These are phyloP conservation scores for Rosa lucieae DNA, from an alignment of 306 rosid species.

Conservation along the genomic window DNA sequence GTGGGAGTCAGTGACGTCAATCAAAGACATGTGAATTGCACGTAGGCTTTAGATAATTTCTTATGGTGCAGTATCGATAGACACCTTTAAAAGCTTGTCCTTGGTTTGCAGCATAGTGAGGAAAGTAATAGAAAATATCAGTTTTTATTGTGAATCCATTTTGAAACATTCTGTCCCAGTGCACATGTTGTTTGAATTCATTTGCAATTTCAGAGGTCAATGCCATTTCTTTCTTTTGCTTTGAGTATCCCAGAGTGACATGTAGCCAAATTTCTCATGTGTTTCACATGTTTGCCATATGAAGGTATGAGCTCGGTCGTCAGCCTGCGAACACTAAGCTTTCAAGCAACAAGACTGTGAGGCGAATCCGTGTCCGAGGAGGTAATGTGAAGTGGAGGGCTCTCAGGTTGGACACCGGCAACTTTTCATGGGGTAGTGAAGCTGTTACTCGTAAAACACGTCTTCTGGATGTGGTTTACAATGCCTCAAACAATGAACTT, in stretches of 20 bases:
- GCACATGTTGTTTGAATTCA: not conserved
- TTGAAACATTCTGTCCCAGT: not conserved
- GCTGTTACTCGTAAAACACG: slow-evolving; percentile 44
- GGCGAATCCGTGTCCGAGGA: slow-evolving; percentile 44
- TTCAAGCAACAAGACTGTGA: slow-evolving; percentile 48
- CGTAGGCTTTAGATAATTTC: too few relatives aligned
- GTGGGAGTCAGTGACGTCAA: not conserved
- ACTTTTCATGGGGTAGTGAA: slow-evolving; percentile 50
- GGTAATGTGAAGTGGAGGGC: slow-evolving; percentile 53
- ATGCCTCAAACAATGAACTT: slow-evolving; percentile 51
- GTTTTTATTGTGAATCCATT: not conserved
- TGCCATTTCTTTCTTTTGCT: not conserved
- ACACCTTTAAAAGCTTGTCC: not conserved
- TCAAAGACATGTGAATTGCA: not conserved
- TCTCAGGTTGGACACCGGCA: slow-evolving; percentile 50
- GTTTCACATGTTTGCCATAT: too few relatives aligned
- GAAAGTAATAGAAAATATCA: too few relatives aligned
- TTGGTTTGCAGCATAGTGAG: not conserved
- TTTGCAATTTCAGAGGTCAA: not conserved
- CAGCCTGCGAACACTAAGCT: slow-evolving; percentile 48
- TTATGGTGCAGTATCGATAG: too few relatives aligned
- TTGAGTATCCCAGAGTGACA: not conserved
- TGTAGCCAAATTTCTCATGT: too few relatives aligned
- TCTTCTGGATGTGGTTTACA: slow-evolving; percentile 45
- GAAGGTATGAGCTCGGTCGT: slow-evolving; percentile 51